Conservation (phyloP, 179 eudicot genomes). For the Actinidia arguta region DNA sequence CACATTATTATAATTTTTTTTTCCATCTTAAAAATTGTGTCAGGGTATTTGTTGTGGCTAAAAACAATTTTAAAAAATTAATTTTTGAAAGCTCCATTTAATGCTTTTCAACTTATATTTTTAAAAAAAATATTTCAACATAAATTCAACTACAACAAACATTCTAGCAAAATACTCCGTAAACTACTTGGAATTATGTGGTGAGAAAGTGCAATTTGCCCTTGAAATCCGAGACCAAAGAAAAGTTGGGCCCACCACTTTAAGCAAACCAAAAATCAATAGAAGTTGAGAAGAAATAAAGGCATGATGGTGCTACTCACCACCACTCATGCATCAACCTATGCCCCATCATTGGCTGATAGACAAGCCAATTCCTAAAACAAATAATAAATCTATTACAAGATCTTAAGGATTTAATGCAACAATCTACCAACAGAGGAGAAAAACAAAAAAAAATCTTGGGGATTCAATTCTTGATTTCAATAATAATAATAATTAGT, state of each 20-base stretch:
- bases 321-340: constrained; percentile 21
- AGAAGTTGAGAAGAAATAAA: constrained; percentile 17
- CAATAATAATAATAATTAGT: background rate
- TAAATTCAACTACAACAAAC: too few relatives aligned
- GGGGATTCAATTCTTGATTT: background rate
- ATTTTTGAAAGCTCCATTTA: too few relatives aligned
- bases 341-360: constrained; percentile 18
- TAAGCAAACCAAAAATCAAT: background rate
- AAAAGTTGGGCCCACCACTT: constrained; percentile 20
- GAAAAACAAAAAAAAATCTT: background rate
- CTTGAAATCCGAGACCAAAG: background rate
- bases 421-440: background rate
- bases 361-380: constrained; percentile 1
- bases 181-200: too few relatives aligned
- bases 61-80: too few relatives aligned
- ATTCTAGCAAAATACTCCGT: too few relatives aligned
- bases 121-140: too few relatives aligned
- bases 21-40: too few relatives aligned
- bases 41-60: too few relatives aligned
- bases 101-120: too few relatives aligned
- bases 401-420: constrained; percentile 14
- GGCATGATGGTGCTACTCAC: constrained; percentile 10
- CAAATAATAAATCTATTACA: background rate
- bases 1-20: too few relatives aligned
- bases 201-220: too few relatives aligned